Evolutionary conservation across 345 rosid genomes (phyloP), one percentile per base, ranked within the genome.

Genomic region (Brassica napus): DNA sequence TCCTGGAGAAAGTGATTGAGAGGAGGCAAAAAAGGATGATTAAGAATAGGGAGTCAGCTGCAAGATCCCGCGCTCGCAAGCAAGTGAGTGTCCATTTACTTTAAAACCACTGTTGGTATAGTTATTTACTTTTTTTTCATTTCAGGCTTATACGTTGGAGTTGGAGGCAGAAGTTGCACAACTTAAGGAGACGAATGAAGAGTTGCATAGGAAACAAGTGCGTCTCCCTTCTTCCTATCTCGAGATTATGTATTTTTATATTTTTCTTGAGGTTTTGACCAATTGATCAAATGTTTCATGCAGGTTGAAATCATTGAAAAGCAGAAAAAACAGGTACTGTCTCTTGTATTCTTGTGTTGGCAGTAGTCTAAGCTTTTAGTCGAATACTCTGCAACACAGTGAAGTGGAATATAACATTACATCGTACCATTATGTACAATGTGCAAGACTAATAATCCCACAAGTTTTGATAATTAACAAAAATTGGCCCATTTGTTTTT

Each of bases 11-110:
- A 84, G 99, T 90, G 83, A 93, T 84, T 71, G 99, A 95, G 88
- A 90, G 98, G 87, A 95, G 97, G 85, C 98, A 93, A 68, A 90
- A 88, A 81, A 91, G 99, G 85, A 95, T 95, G 99, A 93, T 95
- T 58, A 95, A 95, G 89, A 95, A 95, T 60, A 89, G 99, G 82
- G 98, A 18, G 81, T 93, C 99, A 11, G 99, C 99, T 84, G 98
- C 99, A 37, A 87, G 98, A 70, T 95, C 99, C 31, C 90, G 99
- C 4, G 99, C 99, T 77, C 99, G 99, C 49, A 95, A 95, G 84
- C 99, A 95, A 89, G 99, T 93, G 77, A 86, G 76, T 78, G 54
- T 74, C 65, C 12, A 26, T 35, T 57, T 18, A 39, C 14, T 4
- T 64, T 75, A 0, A 47, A 59, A 31, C 54, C 39, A 28, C 42